Evolutionary conservation across 2,329 filamentous ascomycete species (phyloP), one percentile per base, ranked within the genome.

Genomic region (Sporothrix schenckii): DNA sequence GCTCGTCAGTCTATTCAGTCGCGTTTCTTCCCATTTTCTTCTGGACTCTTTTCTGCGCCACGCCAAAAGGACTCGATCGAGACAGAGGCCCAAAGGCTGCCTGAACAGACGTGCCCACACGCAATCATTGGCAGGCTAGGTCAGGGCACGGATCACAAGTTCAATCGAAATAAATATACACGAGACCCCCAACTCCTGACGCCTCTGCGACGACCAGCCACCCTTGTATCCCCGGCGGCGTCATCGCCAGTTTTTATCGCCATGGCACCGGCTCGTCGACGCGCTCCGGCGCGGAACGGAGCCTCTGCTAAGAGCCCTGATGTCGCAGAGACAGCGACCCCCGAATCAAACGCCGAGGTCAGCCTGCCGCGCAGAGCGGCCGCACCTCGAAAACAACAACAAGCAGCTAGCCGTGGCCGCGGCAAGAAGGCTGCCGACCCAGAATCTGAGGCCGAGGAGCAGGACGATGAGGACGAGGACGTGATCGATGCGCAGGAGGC

Each of bases 241-340:
- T 14, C 66, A 58, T 44, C 19, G 19, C 47, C 67, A 70, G 30
- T 47, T 14, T 34, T 27, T 47, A 24, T 58, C 47, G 24, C 41
- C 72, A 63, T 73, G 72, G 71, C 72, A n/a, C 71, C 73, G 30
- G 69, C 72, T 63, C 73, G 73, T 49, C 73, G 72, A 71, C 72
- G 72, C 69, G 73, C 72, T 66, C 50, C 72, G 61, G 72, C 70
- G 39, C 73, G 72, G 47, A 72, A 71, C 67, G 70, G 70, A n/a
- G 71, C 30, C 34, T 30, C 65, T 30, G 72, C 69, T 49, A 70
- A 71, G 66, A 56, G 61, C 54, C 30, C 70, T 56, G 65, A 69
- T 14, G 53, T 10, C 11, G 39, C 67, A 49, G 56, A 47, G 47
- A 61, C 34, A 63, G 47, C 50, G 30, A 21, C 66, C 7, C 61